Evolutionary conservation across 176 grass and related monocot species (phyloP).

Genomic region (Aegilops umbellulata): DNA sequence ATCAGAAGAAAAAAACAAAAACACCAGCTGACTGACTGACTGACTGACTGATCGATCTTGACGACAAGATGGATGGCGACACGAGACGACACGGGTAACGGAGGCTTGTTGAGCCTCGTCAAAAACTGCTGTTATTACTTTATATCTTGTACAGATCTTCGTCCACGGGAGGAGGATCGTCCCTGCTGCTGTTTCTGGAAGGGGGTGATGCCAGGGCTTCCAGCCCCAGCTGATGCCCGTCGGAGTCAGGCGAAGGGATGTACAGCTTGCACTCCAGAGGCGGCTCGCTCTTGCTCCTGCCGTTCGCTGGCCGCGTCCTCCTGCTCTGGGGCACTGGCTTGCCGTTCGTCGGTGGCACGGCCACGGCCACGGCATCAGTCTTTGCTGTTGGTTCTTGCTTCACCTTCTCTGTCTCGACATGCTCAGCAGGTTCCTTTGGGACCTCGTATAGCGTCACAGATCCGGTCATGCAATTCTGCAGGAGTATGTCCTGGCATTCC

Average conservation of each 20-base stretch:
- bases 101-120: constrained; percentile 11
- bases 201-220: constrained; percentile 25
- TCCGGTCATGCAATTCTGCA: constrained; percentile 47
- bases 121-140: constrained; percentile 35
- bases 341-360: constrained; percentile 12
- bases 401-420: constrained; percentile 40
- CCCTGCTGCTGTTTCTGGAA: constrained; percentile 31
- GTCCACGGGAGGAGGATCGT: constrained; percentile 44
- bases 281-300: constrained; percentile 90
- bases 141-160: constrained; percentile 68
- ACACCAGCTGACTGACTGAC: background rate
- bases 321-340: constrained; percentile 62
- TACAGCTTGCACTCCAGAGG: constrained; percentile 72
- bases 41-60: constrained; percentile 18
- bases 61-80: constrained; percentile 27
- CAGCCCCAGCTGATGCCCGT: constrained; percentile 41
- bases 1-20: constrained; percentile 18
- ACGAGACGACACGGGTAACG: background rate
- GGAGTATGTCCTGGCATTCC: constrained; percentile 66
- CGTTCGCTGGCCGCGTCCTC: constrained; percentile 58
- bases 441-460: constrained; percentile 74
- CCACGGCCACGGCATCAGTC: background rate
- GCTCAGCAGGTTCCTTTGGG: constrained; percentile 51
- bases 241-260: constrained; percentile 73
- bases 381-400: constrained; percentile 40